Conservation (phyloP, 495 filamentous ascomycete species). For the Thermothielavioides terrestris region DNA sequence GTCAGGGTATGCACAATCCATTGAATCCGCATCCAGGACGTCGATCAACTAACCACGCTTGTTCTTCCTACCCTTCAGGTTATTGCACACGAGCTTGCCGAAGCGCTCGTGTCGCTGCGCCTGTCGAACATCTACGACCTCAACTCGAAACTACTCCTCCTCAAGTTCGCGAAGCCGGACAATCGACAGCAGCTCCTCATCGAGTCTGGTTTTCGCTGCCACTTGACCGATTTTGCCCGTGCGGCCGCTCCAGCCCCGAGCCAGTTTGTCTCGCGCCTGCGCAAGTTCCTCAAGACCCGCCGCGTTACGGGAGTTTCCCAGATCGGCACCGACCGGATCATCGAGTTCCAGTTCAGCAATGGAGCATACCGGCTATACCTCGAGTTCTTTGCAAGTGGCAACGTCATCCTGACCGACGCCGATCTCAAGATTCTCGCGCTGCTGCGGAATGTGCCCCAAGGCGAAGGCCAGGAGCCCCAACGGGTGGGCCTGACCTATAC, state of each 20-base stretch:
- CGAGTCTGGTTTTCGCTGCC: constrained; percentile 93
- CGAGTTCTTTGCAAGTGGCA: constrained; percentile 90
- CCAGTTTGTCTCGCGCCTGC: constrained; percentile 69
- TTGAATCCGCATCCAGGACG: neutral
- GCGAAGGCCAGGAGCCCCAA: constrained; percentile 67
- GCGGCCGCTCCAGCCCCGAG: constrained; percentile 76
- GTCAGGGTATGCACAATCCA: constrained; percentile 53
- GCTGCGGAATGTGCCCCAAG: constrained; percentile 65
- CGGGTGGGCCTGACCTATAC: constrained; percentile 70
- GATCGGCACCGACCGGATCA: constrained; percentile 86
- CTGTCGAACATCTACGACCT: constrained; percentile 94
- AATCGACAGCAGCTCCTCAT: constrained; percentile 79
- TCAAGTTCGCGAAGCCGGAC: constrained; percentile 84
- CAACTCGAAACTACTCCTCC: constrained; percentile 85
- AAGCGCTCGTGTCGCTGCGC: constrained; percentile 63
- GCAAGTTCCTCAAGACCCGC: constrained; percentile 81
- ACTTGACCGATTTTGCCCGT: constrained; percentile 81
- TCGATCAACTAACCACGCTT: neutral
- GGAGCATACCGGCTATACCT: constrained; percentile 79
- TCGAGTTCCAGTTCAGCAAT: constrained; percentile 88
- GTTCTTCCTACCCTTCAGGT: constrained; percentile 49
- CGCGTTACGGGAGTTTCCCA: constrained; percentile 73
- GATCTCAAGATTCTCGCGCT: constrained; percentile 70
- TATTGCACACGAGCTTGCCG: constrained; percentile 83
- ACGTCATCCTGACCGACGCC: constrained; percentile 81